phyloP scores from a whole-genome alignment of 805 yeast species.

The Dipodascus albidus region DNA sequence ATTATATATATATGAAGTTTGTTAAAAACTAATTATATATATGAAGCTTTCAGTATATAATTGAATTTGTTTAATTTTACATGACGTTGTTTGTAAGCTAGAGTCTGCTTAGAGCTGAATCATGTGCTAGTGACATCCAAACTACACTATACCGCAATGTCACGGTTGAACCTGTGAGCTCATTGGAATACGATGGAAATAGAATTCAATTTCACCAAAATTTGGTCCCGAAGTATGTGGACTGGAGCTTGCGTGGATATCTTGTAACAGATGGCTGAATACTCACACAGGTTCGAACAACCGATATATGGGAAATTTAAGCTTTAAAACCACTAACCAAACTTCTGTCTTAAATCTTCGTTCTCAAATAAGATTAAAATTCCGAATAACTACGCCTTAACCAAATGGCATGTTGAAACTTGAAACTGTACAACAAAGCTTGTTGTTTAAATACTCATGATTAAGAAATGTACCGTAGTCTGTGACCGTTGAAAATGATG shows the following conservation, averaged over 20 bases:
- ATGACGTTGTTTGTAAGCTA: too few species aligned
- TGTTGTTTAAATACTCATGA: not conserved
- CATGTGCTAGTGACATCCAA: too few species aligned
- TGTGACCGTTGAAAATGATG: not conserved
- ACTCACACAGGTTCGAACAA: not conserved
- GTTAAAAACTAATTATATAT: too few species aligned
- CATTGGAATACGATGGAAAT: too few species aligned
- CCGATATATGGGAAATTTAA: too few species aligned
- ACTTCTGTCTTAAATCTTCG: not conserved
- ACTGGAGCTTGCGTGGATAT: not conserved
- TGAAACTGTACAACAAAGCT: not conserved
- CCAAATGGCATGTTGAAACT: not conserved
- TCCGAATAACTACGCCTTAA: not conserved
- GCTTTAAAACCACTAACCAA: not conserved
- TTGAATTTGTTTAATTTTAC: too few species aligned
- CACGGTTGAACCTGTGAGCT: too few species aligned
- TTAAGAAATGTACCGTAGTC: not conserved
- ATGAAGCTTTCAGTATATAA: too few species aligned
- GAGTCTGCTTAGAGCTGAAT: too few species aligned
- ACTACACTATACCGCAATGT: too few species aligned
- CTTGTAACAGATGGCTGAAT: not conserved
- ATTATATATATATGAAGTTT: not conserved
- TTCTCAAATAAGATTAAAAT: not conserved
- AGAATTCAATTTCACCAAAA: too few species aligned
- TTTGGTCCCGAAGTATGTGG: not conserved